Conservation (phyloP, 495 filamentous ascomycete genomes). For the Jackrogersella multiformis region DNA sequence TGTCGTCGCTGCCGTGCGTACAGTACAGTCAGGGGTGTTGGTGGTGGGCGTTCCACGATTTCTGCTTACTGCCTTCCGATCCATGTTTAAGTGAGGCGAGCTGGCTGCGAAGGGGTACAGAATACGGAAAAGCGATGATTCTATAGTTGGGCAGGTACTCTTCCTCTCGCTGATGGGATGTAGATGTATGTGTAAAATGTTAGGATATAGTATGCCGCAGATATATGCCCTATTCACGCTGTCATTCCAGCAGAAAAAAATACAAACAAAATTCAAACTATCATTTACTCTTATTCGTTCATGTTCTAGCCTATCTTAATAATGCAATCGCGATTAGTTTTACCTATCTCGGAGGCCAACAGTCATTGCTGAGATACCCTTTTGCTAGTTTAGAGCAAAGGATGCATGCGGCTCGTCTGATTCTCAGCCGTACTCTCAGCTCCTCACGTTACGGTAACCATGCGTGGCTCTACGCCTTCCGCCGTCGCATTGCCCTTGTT, state of each 20-base stretch:
- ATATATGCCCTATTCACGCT: background rate
- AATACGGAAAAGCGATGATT: background rate
- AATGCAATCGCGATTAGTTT: background rate
- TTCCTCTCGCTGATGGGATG: background rate
- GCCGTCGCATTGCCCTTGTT: background rate
- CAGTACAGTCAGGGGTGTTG: background rate
- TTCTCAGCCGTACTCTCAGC: conserved; percentile 6
- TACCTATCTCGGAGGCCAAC: background rate
- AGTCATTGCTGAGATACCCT: background rate
- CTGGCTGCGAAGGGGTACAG: background rate
- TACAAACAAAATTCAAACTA: conserved; percentile 1
- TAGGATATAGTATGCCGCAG: background rate
- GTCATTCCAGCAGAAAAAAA: background rate
- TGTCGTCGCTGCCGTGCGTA: too few relatives aligned
- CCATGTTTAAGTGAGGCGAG: background rate
- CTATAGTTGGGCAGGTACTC: background rate
- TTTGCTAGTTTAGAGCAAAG: background rate
- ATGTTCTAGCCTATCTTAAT: too few relatives aligned
- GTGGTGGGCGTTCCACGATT: background rate
- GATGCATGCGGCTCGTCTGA: background rate
- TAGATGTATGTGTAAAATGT: conserved; percentile 19
- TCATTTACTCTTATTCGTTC: background rate
- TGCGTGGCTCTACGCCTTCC: background rate
- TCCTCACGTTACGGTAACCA: conserved; percentile 1
- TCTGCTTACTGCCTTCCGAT: background rate